A percentile compares a stretch with the other conserved stretches of the same genome.
Evolutionary conservation across 805 yeast species (phyloP).

Genomic region (Monosporozyma aquatica): DNA sequence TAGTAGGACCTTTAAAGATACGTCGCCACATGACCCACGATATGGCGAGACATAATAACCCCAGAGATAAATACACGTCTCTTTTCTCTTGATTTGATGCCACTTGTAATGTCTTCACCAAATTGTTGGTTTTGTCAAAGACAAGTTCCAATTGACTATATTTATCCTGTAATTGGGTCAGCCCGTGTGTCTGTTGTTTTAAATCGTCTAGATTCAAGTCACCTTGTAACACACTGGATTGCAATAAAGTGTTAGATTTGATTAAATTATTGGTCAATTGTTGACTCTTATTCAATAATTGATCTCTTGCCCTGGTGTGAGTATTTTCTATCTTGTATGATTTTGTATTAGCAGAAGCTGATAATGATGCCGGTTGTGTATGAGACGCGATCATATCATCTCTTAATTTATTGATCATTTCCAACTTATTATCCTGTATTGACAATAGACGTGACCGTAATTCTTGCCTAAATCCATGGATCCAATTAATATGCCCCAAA

Average conservation of each 20-base stretch:
- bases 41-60: slow-evolving; percentile 23
- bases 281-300: slow-evolving; percentile 22
- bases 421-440: slow-evolving; percentile 4
- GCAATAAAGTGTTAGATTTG: slow-evolving; percentile 27
- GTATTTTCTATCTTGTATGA: background rate
- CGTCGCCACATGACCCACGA: slow-evolving; percentile 32
- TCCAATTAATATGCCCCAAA: slow-evolving; percentile 17
- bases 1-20: slow-evolving; percentile 27
- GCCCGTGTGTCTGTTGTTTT: slow-evolving; percentile 24
- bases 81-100: slow-evolving; percentile 29
- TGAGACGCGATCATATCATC: slow-evolving; percentile 13
- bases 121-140: slow-evolving; percentile 21
- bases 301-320: slow-evolving; percentile 18
- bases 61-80: slow-evolving; percentile 26
- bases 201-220: slow-evolving; percentile 29
- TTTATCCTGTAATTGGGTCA: slow-evolving; percentile 25
- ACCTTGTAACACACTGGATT: slow-evolving; percentile 29
- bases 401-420: slow-evolving; percentile 13
- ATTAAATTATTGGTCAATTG: slow-evolving; percentile 26
- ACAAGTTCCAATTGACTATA: slow-evolving; percentile 25
- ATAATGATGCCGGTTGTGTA: background rate
- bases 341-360: background rate
- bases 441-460: slow-evolving; percentile 5
- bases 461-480: slow-evolving; percentile 10
- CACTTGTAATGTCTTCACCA: slow-evolving; percentile 26